Evolutionary conservation across 2,329 filamentous ascomycete genomes (phyloP), one percentile per base, ranked within the genome.

Genomic region (Cordyceps cateniannulata): DNA sequence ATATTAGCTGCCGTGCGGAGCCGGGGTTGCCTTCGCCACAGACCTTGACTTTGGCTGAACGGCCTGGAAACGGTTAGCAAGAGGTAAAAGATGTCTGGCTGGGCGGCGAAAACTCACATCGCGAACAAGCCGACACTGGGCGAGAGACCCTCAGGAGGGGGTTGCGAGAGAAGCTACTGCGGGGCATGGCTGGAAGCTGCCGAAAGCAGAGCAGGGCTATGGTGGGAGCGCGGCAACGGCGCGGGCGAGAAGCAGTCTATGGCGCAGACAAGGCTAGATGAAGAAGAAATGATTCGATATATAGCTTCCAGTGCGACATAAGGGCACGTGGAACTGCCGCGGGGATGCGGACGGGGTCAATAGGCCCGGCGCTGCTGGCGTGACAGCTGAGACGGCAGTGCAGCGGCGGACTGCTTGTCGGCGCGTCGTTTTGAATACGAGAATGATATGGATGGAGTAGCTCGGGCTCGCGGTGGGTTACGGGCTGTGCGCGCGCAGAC

Each of bases 11-110:
- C 24, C 48, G 57, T n/a, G 8, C 12, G 57, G 25, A 8, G 48
- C 9, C 16, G 32, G 38, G 25, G 38, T 22, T n/a, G 12, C 2
- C 20, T 16, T 25, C 12, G 57, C 3, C 12, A 47, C 57, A n/a
- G 27, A 88, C 86, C 81, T 96, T 97, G 72, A 98, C 92, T 78
- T 99, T 99, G 59, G 93, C 93, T 63, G 88, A 85, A 63, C 95
- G 90, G 77, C 85, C 85, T 85, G 59, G 42, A n/a, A 42, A 42
- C 20, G 51, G 20, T 59, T 61, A 63, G 63, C 62, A 32, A 65
- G 55, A 61, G 57, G 51, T 29, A 14, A 9, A 29, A 9, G 47
- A 52, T 12, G 27, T 29, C 14, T 16, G 18, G 18, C 14, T 14
- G 18, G 40, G 10, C 9, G 18, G 9, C 12, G n/a, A 24, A 22